A percentile compares a stretch with the other conserved stretches of the same genome.
Evolutionary conservation across 345 rosid species (phyloP).

Genomic region (Eutrema japonicum): DNA sequence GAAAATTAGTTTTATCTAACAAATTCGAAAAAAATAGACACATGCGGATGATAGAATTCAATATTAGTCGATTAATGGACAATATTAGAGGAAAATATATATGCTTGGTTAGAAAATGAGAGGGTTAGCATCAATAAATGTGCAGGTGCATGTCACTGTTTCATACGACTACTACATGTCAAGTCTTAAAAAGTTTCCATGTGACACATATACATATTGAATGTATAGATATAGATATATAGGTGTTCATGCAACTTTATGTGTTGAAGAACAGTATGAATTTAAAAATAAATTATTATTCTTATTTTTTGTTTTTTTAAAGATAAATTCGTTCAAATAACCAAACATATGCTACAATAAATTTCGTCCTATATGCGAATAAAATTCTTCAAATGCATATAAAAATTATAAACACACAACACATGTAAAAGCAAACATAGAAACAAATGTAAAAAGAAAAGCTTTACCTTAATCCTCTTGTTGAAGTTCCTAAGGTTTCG

Average conservation of each 20-base stretch:
- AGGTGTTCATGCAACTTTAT: background rate
- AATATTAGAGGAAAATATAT: background rate
- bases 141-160: constrained; percentile 42
- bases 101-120: constrained; percentile 29
- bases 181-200: constrained; percentile 30
- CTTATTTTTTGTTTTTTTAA: no score
- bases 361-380: background rate
- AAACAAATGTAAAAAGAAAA: background rate
- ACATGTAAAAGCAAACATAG: background rate
- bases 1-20: background rate
- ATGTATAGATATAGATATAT: background rate
- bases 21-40: background rate
- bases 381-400: background rate
- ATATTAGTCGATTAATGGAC: background rate
- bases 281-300: background rate
- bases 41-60: background rate
- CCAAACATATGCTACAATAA: background rate
- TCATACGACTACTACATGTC: constrained; percentile 28
- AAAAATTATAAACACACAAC: background rate
- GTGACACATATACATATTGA: background rate
- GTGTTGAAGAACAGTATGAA: background rate
- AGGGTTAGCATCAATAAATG: constrained; percentile 30
- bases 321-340: background rate
- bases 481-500: constrained; percentile 87
- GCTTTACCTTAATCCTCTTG: constrained; percentile 87